Base-by-base conservation (phyloP, 2,329 filamentous ascomycete genomes). In the Claviceps africana region DNA sequence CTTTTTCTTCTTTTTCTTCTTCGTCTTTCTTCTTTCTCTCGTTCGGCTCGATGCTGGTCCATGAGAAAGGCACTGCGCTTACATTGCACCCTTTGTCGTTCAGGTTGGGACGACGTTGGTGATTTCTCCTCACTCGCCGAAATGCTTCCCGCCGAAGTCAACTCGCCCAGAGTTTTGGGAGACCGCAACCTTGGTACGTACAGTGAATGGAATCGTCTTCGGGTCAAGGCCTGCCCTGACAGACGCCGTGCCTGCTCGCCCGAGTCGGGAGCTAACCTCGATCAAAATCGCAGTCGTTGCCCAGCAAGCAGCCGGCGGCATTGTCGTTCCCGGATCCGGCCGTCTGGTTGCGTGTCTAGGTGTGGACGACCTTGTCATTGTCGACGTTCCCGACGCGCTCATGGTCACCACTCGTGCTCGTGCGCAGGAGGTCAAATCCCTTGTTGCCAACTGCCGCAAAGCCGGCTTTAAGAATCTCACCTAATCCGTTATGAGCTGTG, bases 31-130 rank as follows among this genome's bases (percentile, higher is more conserved):
- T n/a, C n/a, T n/a, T n/a, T n/a, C n/a, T n/a, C n/a, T n/a, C n/a
- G n/a, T n/a, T n/a, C n/a, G n/a, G n/a, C n/a, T n/a, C n/a, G n/a
- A n/a, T n/a, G n/a, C n/a, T n/a, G n/a, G n/a, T n/a, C n/a, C n/a
- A n/a, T n/a, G n/a, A n/a, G 6, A 5, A 3, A 11, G 17, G 2
- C 10, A 31, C 10, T 4, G 25, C 51, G 13, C 55, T 57, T 42
- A 56, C 48, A 28, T 22, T 10, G 17, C 25, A 39, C 2, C n/a
- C n/a, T 37, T 11, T 35, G 2, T 35, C 19, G 19, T 13, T 4
- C 21, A 58, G 58, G 59, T 55, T 61, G 59, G 59, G 59, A 61
- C 35, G 59, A 61, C 51, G 59, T 61, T 25, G 59, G 59, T 56
- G 59, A 61, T 53, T 61, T 61, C 42, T 61, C 59, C 9, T 61